Conservation (phyloP, 2,329 filamentous ascomycete genomes). For the Pleurostoma richardsiae region DNA sequence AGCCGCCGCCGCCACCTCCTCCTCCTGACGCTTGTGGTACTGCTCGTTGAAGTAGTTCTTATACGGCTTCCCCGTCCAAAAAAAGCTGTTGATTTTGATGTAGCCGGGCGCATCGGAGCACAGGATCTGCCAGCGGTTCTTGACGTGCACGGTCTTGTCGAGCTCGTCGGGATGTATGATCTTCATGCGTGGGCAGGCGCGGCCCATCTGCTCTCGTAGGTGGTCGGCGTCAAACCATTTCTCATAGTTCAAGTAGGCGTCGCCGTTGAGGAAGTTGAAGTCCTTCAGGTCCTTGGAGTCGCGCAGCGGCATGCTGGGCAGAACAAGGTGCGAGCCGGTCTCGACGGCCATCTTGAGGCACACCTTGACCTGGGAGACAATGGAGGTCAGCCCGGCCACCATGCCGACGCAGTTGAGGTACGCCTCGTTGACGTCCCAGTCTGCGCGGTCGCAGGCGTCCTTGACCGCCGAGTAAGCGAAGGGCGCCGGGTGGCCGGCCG, state of each 20-base stretch:
- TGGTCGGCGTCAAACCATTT: constrained; percentile 26
- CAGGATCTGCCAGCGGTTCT: constrained; percentile 15
- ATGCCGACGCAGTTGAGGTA: constrained; percentile 25
- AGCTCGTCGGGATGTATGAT: constrained; percentile 20
- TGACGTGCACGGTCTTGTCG: constrained; percentile 11
- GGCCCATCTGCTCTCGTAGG: constrained; percentile 14
- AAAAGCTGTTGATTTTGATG: constrained; percentile 17
- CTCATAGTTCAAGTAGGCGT: constrained; percentile 23
- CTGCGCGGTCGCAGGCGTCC: constrained; percentile 15
- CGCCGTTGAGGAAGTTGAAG: constrained; percentile 23
- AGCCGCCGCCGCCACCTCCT: not conserved
- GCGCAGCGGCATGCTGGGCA: constrained; percentile 25
- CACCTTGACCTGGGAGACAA: constrained; percentile 26
- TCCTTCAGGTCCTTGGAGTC: constrained; percentile 19
- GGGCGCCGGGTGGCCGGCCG: constrained; percentile 4
- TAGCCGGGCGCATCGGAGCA: constrained; percentile 16
- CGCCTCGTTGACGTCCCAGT: constrained; percentile 18
- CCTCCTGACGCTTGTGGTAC: constrained; percentile 5
- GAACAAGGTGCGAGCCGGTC: constrained; percentile 19
- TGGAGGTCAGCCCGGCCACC: constrained; percentile 22
- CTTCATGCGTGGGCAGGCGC: constrained; percentile 23
- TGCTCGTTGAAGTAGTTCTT: constrained; percentile 17
- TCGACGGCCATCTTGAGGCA: constrained; percentile 29
- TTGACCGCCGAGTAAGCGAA: constrained; percentile 13
- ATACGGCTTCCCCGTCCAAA: constrained; percentile 23